Conservation (phyloP, 306 rosid genomes). For the Hippophae rhamnoides region DNA sequence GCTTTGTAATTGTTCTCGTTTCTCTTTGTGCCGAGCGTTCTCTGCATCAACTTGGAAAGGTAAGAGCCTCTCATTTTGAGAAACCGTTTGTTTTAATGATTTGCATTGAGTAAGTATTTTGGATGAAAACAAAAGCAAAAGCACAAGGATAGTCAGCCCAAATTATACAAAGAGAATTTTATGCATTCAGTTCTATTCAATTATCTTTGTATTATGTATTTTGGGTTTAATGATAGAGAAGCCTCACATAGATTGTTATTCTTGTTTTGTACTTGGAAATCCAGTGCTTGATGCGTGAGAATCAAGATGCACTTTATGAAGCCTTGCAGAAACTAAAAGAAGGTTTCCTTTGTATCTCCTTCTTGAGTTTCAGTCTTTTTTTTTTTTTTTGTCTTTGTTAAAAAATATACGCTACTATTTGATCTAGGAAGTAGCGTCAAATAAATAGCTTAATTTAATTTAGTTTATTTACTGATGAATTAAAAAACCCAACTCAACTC, state of each 20-base stretch:
- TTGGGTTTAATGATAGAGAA: neutral
- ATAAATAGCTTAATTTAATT: too few relatives aligned
- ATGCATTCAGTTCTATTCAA: too few relatives aligned
- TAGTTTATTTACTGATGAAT: too few relatives aligned
- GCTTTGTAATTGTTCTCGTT: conserved; percentile 62
- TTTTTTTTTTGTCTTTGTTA: too few relatives aligned
- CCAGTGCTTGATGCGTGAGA: conserved; percentile 31
- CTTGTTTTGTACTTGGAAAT: conserved; percentile 20
- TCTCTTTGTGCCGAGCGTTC: conserved; percentile 62
- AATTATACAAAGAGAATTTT: too few relatives aligned
- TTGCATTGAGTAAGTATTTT: neutral
- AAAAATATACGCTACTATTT: too few relatives aligned
- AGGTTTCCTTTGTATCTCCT: conserved; percentile 31
- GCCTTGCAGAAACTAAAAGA: conserved; percentile 70
- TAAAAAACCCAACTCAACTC: too few relatives aligned
- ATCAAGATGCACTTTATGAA: conserved; percentile 35
- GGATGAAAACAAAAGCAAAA: too few relatives aligned
- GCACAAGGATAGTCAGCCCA: too few relatives aligned
- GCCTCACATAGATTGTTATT: neutral
- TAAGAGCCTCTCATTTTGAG: neutral
- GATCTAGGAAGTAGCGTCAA: too few relatives aligned
- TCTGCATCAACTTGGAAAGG: conserved; percentile 79
- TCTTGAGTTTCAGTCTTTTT: neutral
- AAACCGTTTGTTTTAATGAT: neutral
- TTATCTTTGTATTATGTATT: neutral